Evolutionary conservation across 257 asterid species (phyloP).

Genomic region (Gardenia jasminoides): DNA sequence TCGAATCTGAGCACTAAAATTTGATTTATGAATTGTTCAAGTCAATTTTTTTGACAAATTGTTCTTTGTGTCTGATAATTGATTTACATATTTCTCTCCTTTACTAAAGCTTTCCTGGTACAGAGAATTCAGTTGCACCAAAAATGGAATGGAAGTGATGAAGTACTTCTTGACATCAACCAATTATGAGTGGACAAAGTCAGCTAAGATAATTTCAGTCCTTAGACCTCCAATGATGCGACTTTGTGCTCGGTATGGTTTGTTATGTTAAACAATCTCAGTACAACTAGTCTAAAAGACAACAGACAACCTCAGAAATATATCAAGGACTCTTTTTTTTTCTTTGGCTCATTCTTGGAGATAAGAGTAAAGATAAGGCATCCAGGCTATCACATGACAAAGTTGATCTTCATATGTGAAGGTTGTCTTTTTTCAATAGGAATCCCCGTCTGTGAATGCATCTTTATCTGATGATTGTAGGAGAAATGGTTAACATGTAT

Average conservation of each 20-base stretch:
- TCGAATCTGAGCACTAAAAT: not conserved
- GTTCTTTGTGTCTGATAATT: not conserved
- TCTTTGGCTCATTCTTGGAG: not conserved
- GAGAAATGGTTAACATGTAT: not conserved
- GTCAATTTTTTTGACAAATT: not conserved
- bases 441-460: not conserved
- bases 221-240: constrained; percentile 68
- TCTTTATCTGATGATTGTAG: not conserved
- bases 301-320: not conserved
- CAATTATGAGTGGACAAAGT: constrained; percentile 61
- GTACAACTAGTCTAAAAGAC: not conserved
- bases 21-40: not conserved
- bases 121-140: constrained; percentile 57
- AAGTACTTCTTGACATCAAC: constrained; percentile 50
- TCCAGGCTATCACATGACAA: not conserved
- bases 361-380: not conserved
- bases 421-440: not conserved
- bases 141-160: constrained; percentile 68
- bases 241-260: constrained; percentile 76
- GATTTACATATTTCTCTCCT: constrained; percentile 3
- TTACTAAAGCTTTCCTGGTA: constrained; percentile 15
- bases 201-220: constrained; percentile 41
- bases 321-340: not conserved
- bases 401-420: not conserved
- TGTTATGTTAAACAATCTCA: not conserved